These are phyloP conservation scores for Hypoxylon sp. DNA, from an alignment of 2,329 filamentous ascomycete species.

Conservation along the genomic window DNA sequence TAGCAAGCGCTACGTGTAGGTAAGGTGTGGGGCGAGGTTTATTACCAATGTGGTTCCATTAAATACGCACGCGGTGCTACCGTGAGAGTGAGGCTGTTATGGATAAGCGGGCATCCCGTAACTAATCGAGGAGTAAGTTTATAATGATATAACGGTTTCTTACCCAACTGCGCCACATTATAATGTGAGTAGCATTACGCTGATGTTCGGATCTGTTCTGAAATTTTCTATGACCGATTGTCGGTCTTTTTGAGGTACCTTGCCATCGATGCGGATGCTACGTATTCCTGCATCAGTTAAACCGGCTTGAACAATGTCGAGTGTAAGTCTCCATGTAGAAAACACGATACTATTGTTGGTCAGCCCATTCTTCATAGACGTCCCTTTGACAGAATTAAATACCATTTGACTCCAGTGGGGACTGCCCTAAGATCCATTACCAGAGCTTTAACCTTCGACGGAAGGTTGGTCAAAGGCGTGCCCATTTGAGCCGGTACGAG, in stretches of 20 bases:
- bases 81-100: conserved; percentile 62
- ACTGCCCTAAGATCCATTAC: not conserved
- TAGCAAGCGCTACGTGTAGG: not conserved
- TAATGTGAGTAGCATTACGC: conserved; percentile 45
- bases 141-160: conserved; percentile 39
- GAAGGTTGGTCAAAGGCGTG: not conserved
- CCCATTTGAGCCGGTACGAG: not conserved
- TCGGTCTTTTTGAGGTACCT: conserved; percentile 60
- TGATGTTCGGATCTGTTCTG: not conserved
- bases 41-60: conserved; percentile 62
- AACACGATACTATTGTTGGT: conserved; percentile 5
- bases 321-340: conserved; percentile 13
- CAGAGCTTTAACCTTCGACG: conserved; percentile 7
- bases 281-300: conserved; percentile 56
- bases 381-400: not conserved
- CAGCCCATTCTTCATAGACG: not conserved
- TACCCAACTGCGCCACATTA: conserved; percentile 68
- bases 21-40: not conserved
- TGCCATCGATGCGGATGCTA: conserved; percentile 64
- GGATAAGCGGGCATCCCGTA: not conserved
- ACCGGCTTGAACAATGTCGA: conserved; percentile 43
- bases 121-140: not conserved
- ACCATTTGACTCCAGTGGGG: not conserved
- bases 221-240: conserved; percentile 55
- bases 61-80: conserved; percentile 63